A percentile compares a stretch with the other conserved stretches of the same genome.
These are phyloP conservation scores for Aquanectria penicillioides DNA, from an alignment of 2,329 filamentous ascomycete species.

Conservation along the genomic window DNA sequence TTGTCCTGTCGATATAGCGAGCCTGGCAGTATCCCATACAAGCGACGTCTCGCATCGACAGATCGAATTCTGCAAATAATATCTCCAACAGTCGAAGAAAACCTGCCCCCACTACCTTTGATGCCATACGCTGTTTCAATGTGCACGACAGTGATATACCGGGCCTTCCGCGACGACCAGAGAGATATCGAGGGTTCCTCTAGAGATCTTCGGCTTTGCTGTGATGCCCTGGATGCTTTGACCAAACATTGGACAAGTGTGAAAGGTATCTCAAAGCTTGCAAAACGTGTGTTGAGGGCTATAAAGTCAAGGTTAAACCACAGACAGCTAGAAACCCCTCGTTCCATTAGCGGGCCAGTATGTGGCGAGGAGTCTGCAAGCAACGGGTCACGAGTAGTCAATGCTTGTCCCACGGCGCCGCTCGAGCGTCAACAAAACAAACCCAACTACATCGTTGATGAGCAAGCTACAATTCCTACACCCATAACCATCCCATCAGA, in stretches of 20 bases:
- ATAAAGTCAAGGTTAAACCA: neutral
- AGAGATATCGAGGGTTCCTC: constrained; percentile 10
- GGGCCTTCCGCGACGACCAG: constrained; percentile 17
- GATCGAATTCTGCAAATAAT: constrained; percentile 12
- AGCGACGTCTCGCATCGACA: constrained; percentile 16
- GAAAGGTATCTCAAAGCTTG: constrained; percentile 18
- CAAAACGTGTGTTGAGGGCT: constrained; percentile 7
- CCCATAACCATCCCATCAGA: neutral
- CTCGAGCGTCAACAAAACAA: too few relatives aligned
- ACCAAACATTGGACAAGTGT: constrained; percentile 21
- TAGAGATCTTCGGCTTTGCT: constrained; percentile 20
- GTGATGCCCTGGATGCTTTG: constrained; percentile 17
- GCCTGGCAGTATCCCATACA: constrained; percentile 15
- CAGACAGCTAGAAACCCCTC: neutral
- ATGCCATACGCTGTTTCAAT: constrained; percentile 24
- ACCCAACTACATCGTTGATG: neutral
- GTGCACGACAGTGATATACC: constrained; percentile 25
- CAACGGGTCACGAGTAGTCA: too few relatives aligned
- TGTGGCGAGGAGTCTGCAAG: neutral
- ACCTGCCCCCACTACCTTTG: constrained; percentile 17
- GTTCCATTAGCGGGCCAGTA: neutral
- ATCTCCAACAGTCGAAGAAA: neutral
- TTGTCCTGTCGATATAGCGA: constrained; percentile 23
- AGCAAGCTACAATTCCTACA: neutral
- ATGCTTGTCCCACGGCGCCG: too few relatives aligned